Evolutionary conservation across 495 filamentous ascomycete species (phyloP), one percentile per base, ranked within the genome.

Genomic region (Lasiosphaeria miniovina): DNA sequence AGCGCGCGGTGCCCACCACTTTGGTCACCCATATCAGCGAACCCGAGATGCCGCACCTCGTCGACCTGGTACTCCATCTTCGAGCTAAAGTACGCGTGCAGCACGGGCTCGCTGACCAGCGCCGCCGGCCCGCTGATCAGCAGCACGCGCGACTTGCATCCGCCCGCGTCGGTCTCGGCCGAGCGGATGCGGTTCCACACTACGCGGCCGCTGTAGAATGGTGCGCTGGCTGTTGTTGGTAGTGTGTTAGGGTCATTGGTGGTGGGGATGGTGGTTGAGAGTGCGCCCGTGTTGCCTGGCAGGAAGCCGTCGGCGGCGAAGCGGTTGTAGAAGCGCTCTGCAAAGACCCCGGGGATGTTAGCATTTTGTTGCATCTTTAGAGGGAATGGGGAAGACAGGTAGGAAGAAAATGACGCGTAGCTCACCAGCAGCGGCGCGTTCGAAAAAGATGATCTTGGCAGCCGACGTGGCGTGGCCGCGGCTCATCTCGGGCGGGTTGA

Each of bases 371-470:
- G 6, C 4, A 45, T 12, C 36, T 31, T 4, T 32, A 45, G 49
- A 10, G 34, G 32, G 9, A 36, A 33, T 1, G 17, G 35, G 40
- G 5, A 54, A 43, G 40, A 40, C 40, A 51, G 14, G 31, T 9
- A 38, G 15, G 32, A 52, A 45, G 4, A 35, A 7, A 50, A 24
- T 24, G 40, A 49, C 15, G n/a, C 15, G 36, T 54, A 8, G 57
- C 64, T 38, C 24, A 66, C 65, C 67, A 1, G 71, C 70, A 0
- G 66, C 69, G 0, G 32, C 15, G 5, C 70, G 52, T 14, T 71
- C 67, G 41, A 80, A 80, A 60, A 80, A 80, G 3, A 74, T 67
- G 1, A 80, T 57, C 55, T 75, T 77, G 0, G 76, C 75, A 0
- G 77, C 74, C 4, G 66, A 63, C 4, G 65, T 65, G 0, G 36